These are phyloP conservation scores for Baudoinia panamericana DNA, from an alignment of 495 filamentous ascomycete species.

Conservation along the genomic window DNA sequence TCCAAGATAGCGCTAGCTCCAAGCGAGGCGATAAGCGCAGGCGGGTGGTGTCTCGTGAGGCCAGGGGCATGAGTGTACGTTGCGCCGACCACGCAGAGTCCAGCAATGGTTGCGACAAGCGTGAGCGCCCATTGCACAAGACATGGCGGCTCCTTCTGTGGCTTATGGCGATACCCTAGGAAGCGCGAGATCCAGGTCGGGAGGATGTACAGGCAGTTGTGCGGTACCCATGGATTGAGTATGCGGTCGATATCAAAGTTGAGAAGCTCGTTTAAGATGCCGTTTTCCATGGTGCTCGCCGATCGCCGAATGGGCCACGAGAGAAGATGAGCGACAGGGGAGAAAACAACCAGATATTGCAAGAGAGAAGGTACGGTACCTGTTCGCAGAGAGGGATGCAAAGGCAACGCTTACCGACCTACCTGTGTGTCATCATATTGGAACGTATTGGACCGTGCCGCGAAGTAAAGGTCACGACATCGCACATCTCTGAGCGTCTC, in stretches of 20 bases:
- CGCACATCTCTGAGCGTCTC: too few species aligned
- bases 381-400: too few species aligned
- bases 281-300: neutral
- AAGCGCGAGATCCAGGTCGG: slow-evolving; percentile 23
- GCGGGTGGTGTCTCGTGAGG: slow-evolving; percentile 20
- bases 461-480: too few species aligned
- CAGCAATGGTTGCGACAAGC: slow-evolving; percentile 24
- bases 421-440: too few species aligned
- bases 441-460: too few species aligned
- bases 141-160: slow-evolving; percentile 21
- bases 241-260: slow-evolving; percentile 27
- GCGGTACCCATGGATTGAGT: slow-evolving; percentile 24
- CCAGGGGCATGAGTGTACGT: slow-evolving; percentile 18
- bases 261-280: slow-evolving; percentile 4
- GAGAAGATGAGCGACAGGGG: too few species aligned
- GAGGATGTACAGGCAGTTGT: slow-evolving; percentile 19
- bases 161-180: slow-evolving; percentile 23
- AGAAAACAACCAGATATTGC: too few species aligned
- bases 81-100: slow-evolving; percentile 22
- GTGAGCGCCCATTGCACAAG: slow-evolving; percentile 20
- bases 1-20: slow-evolving; percentile 29
- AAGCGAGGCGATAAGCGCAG: slow-evolving; percentile 19
- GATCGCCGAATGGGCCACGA: too few species aligned
- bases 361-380: too few species aligned
- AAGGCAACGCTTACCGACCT: too few species aligned